Base-by-base conservation (phyloP, 345 rosid species). In the Corchorus olitorius region DNA sequence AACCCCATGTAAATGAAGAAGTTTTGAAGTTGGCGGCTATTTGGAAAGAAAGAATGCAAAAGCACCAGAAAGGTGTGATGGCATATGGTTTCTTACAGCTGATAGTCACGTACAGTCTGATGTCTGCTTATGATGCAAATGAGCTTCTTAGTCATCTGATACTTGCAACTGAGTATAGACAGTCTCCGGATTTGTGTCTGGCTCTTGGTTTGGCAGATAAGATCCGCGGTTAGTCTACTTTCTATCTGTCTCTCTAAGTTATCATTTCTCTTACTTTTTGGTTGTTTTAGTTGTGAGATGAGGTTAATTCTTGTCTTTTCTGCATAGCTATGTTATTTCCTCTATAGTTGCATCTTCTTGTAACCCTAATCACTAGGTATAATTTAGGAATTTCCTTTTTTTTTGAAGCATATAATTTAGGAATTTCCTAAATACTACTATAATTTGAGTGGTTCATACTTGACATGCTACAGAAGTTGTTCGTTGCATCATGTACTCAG, bases 11-110 rank as follows among this genome's bases (percentile, higher is more conserved):
- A 54, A 74, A 60, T 59, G 76, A 84, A 71, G 80, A 58, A 64
- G 83, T 79, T 56, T 13, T 61, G 65, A 66, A 71, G 52, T 39
- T 81, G 37, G 83, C 83, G 13, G 3, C 2, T 22, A 61, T 72
- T 70, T 82, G 80, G 85, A 79, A 66, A 64, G 35, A 34, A 34
- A 81, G 70, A 78, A 43, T 77, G 65, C 63, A 34, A 20, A n/a
- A 16, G 20, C 7, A 34, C 0, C 68, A 45, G 56, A 61, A 82
- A 75, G 17, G 45, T 41, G 55, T 54, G 49, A 82, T 77, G 72
- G 77, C 82, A 2, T 52, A 81, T 69, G 85, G 82, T 49, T 77
- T 83, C 78, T 76, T 83, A 74, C 72, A 8, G 41, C 81, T 85
- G 58, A 49, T 81, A 75, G 83, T 35, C 73, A 69, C 80, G 16